Evolutionary conservation across 371 early-diverging fungal genomes (phyloP).

Genomic region (Apophysomyces variabilis): DNA sequence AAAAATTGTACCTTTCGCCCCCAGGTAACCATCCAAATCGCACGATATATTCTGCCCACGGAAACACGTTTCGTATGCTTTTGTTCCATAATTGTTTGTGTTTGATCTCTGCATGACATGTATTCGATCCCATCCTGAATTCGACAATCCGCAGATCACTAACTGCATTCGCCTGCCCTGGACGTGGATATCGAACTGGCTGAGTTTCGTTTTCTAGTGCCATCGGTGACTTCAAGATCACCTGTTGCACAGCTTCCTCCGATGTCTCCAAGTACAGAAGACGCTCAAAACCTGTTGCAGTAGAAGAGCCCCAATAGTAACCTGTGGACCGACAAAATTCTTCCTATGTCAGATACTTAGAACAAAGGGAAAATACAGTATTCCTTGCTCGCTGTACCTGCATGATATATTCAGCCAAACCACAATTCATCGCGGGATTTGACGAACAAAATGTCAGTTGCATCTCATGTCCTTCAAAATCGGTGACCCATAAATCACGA

Average conservation of each 20-base stretch:
- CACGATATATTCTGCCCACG: slow-evolving; percentile 81
- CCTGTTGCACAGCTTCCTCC: slow-evolving; percentile 63
- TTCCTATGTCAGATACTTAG: slow-evolving; percentile 45
- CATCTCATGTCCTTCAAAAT: slow-evolving; percentile 59
- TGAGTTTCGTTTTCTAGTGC: neutral
- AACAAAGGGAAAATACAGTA: neutral
- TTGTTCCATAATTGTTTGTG: slow-evolving; percentile 54
- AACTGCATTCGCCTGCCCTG: slow-evolving; percentile 65
- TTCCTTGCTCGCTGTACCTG: slow-evolving; percentile 42
- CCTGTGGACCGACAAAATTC: slow-evolving; percentile 77
- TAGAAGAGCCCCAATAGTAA: slow-evolving; percentile 65
- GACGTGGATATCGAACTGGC: slow-evolving; percentile 62
- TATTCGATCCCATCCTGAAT: slow-evolving; percentile 30
- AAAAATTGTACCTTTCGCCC: slow-evolving; percentile 52
- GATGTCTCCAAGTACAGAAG: slow-evolving; percentile 72
- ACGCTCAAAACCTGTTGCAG: slow-evolving; percentile 29
- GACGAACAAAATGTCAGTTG: slow-evolving; percentile 65
- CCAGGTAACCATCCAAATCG: slow-evolving; percentile 78
- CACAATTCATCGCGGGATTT: slow-evolving; percentile 53
- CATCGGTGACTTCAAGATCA: slow-evolving; percentile 49
- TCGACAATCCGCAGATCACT: slow-evolving; percentile 66
- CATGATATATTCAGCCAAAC: slow-evolving; percentile 79
- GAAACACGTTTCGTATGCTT: slow-evolving; percentile 53
- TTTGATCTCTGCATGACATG: slow-evolving; percentile 20
- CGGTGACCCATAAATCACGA: slow-evolving; percentile 70